Conservation (phyloP, 148 eudicot species). For the Heliamphora exappendiculata region DNA sequence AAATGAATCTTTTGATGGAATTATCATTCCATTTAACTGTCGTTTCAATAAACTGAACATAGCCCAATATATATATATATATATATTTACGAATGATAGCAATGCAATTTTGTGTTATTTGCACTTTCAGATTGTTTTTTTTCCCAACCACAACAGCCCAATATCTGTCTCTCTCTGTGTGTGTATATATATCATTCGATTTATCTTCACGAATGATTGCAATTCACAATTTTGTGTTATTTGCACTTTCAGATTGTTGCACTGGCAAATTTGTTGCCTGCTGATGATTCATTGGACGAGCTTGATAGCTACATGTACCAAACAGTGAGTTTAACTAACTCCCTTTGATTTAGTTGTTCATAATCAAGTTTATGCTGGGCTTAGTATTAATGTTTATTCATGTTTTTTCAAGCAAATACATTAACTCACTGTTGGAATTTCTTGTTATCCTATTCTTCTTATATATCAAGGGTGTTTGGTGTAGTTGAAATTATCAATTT, state of each 20-base stretch:
- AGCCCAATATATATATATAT: not conserved
- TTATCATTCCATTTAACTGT: too few relatives aligned
- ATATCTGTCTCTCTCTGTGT: not conserved
- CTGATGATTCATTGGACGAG: slow-evolving; percentile 84
- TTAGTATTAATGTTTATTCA: too few relatives aligned
- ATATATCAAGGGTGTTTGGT: too few relatives aligned
- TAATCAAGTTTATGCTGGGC: not conserved
- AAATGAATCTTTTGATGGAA: too few relatives aligned
- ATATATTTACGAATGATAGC: not conserved
- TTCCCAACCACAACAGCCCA: too few relatives aligned
- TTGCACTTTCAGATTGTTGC: slow-evolving; percentile 63
- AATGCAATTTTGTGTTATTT: not conserved
- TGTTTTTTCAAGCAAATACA: not conserved
- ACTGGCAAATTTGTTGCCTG: slow-evolving; percentile 87
- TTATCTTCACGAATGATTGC: not conserved
- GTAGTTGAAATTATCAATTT: too few relatives aligned
- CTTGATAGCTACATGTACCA: slow-evolving; percentile 99
- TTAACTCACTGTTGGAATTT: not conserved
- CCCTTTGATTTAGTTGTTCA: not conserved
- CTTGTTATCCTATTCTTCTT: too few relatives aligned
- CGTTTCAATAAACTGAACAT: too few relatives aligned
- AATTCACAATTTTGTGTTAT: not conserved
- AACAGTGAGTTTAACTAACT: slow-evolving; percentile 49
- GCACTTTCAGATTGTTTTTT: slow-evolving; percentile 56
- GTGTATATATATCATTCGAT: not conserved